Conservation (phyloP, 352 stramenopile genomes). For the Hyaloperonospora brassicae region DNA sequence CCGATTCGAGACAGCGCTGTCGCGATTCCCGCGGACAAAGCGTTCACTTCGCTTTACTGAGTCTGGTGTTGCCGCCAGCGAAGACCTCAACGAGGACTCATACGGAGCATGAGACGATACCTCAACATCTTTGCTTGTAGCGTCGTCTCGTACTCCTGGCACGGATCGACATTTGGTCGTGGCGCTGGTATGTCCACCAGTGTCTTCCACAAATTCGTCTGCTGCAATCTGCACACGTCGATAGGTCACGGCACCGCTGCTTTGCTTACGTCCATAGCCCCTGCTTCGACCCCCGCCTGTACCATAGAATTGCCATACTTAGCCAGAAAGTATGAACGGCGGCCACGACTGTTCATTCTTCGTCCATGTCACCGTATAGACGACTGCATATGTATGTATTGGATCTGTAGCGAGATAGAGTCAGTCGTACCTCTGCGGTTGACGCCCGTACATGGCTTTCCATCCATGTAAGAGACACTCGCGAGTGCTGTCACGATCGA, state of each 20-base stretch:
- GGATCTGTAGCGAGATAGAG: neutral
- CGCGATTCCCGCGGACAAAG: constrained; percentile 14
- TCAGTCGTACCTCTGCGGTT: constrained; percentile 21
- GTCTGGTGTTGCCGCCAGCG: constrained; percentile 24
- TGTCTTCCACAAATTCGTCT: constrained; percentile 2
- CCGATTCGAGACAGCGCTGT: neutral
- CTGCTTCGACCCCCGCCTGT: constrained; percentile 29
- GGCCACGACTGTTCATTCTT: neutral
- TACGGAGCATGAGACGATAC: constrained; percentile 20
- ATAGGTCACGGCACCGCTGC: constrained; percentile 26
- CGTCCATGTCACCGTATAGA: neutral
- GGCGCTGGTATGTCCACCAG: constrained; percentile 1
- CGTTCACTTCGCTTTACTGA: constrained; percentile 14
- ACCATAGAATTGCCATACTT: constrained; percentile 1
- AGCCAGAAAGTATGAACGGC: neutral
- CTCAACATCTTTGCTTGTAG: constrained; percentile 2
- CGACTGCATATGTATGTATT: neutral
- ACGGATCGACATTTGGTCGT: constrained; percentile 14
- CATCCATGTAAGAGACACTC: constrained; percentile 30
- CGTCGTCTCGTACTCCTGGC: constrained; percentile 19
- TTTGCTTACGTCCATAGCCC: constrained; percentile 18
- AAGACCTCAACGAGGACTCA: constrained; percentile 52
- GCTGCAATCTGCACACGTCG: constrained; percentile 32
- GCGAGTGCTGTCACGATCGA: neutral
- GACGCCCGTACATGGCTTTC: constrained; percentile 13